Base-by-base conservation (phyloP, 2,329 filamentous ascomycete species). In the Scedosporium apiospermum region DNA sequence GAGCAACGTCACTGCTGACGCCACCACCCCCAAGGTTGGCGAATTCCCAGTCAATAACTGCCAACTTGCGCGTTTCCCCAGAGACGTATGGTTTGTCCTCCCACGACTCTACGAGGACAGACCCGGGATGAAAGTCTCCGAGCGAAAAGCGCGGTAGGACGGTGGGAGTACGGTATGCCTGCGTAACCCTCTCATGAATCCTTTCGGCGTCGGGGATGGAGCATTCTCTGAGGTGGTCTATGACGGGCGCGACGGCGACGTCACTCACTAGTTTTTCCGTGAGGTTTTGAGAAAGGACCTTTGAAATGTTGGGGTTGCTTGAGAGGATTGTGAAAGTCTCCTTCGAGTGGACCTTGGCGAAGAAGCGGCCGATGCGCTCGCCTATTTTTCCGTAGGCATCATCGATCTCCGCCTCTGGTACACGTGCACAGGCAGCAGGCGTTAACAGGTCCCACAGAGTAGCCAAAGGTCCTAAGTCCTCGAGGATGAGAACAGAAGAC, bases 1-100 rank as follows among this genome's bases (percentile, higher is more conserved):
- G 65, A 3, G 66, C 65, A 34, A 68, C 63, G 51, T 69, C 65
- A 30, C 67, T 65, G 53, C 66, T 66, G 58, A 66, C 60, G 21
- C 67, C 66, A 9, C 65, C 63, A 26, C 66, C 66, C 27, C 63
- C 63, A 60, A 65, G 44, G 23, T 60, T 42, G 7, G 64, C 64
- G 49, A 67, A 68, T 46, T 69, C 65, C 67, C 63, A 68, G 63
- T 68, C 67, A 12, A 68, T 38, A 4, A 58, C 57, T 38, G 57
- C 27, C 16, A 58, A 23, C 27, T 18, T 23, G 23, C 51, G 51
- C 51, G 51, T 23, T 12, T 55, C 51, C 12, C 21, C 51, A 6
- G 23, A 58, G 18, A 66, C 26, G 12, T 64, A 57, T 38, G 65
- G 66, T 26, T 62, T 63, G 51, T 64, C 58, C 42, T 64, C 60